Evolutionary conservation across 495 filamentous ascomycete species (phyloP).

Genomic region (Pyrenula massariospora): DNA sequence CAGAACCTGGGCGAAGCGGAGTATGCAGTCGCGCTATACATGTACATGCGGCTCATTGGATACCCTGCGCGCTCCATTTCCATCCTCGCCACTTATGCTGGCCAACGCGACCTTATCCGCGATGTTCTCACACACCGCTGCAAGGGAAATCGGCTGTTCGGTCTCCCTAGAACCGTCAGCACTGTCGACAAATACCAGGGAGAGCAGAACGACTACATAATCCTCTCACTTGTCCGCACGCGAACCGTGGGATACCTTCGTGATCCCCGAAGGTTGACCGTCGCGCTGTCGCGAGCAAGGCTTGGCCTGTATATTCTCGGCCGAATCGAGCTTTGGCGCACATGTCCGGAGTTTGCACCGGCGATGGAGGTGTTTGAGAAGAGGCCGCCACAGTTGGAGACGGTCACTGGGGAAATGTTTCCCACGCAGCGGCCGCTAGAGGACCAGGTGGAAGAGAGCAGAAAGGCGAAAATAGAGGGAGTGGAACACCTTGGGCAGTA

Average conservation of each 20-base stretch:
- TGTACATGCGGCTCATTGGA: constrained; percentile 94
- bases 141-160: constrained; percentile 71
- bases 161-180: constrained; percentile 77
- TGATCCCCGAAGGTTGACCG: constrained; percentile 86
- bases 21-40: constrained; percentile 88
- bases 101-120: constrained; percentile 81
- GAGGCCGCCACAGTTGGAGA: constrained; percentile 63
- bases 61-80: constrained; percentile 88
- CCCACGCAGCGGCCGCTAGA: constrained; percentile 50
- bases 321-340: constrained; percentile 77
- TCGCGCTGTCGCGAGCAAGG: constrained; percentile 89
- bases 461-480: constrained; percentile 58
- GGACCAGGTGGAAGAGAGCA: constrained; percentile 42
- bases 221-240: constrained; percentile 84
- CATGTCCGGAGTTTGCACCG: constrained; percentile 75
- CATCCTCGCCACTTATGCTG: constrained; percentile 88
- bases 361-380: constrained; percentile 67
- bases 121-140: constrained; percentile 86
- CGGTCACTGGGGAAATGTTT: constrained; percentile 79
- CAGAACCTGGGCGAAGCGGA: constrained; percentile 97
- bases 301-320: constrained; percentile 90
- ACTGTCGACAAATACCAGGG: constrained; percentile 99
- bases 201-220: constrained; percentile 96
- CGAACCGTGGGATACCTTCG: constrained; percentile 85
- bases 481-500: constrained; percentile 95